These are phyloP conservation scores for Gracilaria caudata DNA, from an alignment of 23 red algal genomes.

Conservation along the genomic window DNA sequence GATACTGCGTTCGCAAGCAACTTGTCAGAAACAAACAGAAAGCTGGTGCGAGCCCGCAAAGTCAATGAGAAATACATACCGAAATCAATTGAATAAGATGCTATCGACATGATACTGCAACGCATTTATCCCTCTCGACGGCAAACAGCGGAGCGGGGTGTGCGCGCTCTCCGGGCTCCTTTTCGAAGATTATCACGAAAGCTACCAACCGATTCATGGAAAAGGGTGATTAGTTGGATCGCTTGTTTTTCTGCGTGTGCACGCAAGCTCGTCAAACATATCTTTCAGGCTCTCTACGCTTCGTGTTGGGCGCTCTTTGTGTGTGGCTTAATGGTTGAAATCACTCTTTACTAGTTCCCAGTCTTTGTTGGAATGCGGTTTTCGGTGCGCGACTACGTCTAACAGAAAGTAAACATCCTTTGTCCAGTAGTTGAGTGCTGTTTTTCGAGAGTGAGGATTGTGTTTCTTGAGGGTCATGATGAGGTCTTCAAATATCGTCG, in stretches of 20 bases:
- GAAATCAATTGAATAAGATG: not conserved
- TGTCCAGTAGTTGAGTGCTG: constrained; percentile 28
- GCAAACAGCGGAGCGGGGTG: constrained; percentile 37
- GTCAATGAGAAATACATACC: constrained; percentile 16
- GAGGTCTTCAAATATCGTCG: too few species aligned
- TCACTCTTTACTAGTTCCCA: not conserved
- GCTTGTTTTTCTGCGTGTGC: not conserved
- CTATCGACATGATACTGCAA: constrained; percentile 34
- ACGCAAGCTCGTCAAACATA: constrained; percentile 26
- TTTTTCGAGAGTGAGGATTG: not conserved
- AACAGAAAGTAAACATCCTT: not conserved
- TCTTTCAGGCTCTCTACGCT: not conserved
- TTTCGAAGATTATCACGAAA: constrained; percentile 8
- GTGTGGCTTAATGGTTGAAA: constrained; percentile 3
- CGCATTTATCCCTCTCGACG: not conserved
- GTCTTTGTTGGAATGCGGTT: not conserved
- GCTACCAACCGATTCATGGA: not conserved
- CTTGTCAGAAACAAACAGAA: not conserved
- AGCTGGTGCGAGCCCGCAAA: not conserved
- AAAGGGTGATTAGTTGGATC: not conserved
- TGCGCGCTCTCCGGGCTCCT: not conserved
- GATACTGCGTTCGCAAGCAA: constrained; percentile 17
- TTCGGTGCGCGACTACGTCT: not conserved
- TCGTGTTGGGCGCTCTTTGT: not conserved
- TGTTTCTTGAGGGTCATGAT: not conserved